Evolutionary conservation across 345 rosid species (phyloP), one percentile per base, ranked within the genome.

Genomic region (Cardamine resedifolia): DNA sequence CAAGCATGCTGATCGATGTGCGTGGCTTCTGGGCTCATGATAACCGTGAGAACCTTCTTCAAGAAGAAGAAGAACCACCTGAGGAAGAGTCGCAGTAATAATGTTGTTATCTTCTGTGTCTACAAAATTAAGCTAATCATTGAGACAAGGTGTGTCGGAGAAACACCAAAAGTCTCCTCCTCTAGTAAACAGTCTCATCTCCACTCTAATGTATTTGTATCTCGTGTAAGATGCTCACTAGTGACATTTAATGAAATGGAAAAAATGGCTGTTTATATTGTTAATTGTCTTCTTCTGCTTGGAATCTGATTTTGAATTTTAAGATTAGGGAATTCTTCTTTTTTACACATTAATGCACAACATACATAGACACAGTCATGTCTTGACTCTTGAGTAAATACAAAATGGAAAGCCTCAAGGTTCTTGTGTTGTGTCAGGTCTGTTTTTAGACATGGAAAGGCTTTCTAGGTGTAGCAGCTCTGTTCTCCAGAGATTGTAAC

Each of bases 21-120:
- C 96, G 99, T 3, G 98, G 98, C 56, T 95, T 92, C 78, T 95
- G 99, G 99, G 99, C 99, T n/a, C 99, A 92, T 27, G 99, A 96
- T 76, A 96, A 92, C 66, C 81, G 99, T 76, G 99, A 96, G 77
- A 96, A 96, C 76, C 97, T 96, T 69, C 97, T 96, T 45, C 99
- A 96, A 74, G 99, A 96, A 81, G 98, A 95, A 68, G 98, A 92
- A 78, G 99, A 96, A 66, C 99, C 97, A 0, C 96, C 86, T 44
- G 85, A 85, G 78, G 80, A 77, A 65, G 89, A 88, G 71, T 80
- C 69, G 58, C 66, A 60, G 66, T 45, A 73, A 71, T 62, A 45
- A 63, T 63, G 65, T 63, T 63, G 65, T 63, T 69, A 55, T 62
- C 39, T 53, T 23, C 50, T 34, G 19, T 50, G 51, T 24, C 51